phyloP scores from a whole-genome alignment of 495 filamentous ascomycete genomes.

The Aspergillus heteromorphus region DNA sequence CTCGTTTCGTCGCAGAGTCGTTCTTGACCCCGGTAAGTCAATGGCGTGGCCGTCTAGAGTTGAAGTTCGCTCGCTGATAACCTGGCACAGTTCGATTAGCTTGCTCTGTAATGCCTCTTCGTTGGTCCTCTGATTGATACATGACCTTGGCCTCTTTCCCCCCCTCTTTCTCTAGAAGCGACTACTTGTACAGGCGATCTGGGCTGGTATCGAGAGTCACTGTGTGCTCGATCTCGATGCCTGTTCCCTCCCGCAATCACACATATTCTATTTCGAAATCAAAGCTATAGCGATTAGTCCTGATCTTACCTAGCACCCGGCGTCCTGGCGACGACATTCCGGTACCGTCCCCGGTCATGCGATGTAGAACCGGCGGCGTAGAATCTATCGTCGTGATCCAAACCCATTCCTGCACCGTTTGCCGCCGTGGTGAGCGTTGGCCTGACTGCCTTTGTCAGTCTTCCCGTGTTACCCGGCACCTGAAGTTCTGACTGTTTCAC shows the following conservation, averaged over 20 bases:
- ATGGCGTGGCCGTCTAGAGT: not conserved
- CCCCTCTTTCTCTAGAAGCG: constrained; percentile 9
- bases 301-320: not conserved
- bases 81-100: constrained; percentile 36
- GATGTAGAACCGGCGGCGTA: not conserved
- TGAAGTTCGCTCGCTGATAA: constrained; percentile 7
- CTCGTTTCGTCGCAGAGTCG: constrained; percentile 96
- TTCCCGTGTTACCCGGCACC: no score
- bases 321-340: not conserved
- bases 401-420: no score
- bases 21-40: constrained; percentile 86
- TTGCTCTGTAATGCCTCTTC: constrained; percentile 13
- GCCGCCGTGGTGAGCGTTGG: no score
- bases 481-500: no score
- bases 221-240: constrained; percentile 7
- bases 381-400: not conserved
- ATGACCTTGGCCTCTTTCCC: constrained; percentile 10
- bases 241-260: constrained; percentile 14
- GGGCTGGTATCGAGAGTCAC: constrained; percentile 18
- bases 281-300: not conserved
- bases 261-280: not conserved
- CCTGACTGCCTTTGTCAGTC: no score
- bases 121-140: constrained; percentile 16
- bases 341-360: not conserved
- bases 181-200: constrained; percentile 16